These are phyloP conservation scores for Apiospora aurea DNA, from an alignment of 2,329 filamentous ascomycete genomes.

Conservation along the genomic window DNA sequence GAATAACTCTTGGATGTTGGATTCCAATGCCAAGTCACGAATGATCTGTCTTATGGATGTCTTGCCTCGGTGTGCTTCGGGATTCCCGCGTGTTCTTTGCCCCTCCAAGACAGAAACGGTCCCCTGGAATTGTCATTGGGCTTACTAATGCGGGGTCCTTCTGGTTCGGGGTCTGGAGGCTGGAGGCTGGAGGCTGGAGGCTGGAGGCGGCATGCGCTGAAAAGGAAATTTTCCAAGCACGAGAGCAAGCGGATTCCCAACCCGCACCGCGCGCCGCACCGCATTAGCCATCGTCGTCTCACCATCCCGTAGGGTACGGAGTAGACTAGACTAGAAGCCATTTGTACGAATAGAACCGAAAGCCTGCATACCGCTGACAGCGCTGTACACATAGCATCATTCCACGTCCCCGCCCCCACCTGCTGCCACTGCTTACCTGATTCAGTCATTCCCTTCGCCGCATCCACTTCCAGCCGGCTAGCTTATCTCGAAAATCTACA, in stretches of 20 bases:
- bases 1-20: no score
- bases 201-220: neutral
- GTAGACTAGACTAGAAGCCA: neutral
- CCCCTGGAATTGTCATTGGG: neutral
- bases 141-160: slow-evolving; percentile 23
- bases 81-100: slow-evolving; percentile 6
- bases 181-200: neutral
- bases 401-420: neutral
- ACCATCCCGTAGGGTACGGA: neutral
- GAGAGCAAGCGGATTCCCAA: neutral
- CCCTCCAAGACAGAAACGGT: neutral
- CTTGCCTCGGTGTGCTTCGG: neutral
- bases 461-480: neutral
- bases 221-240: neutral
- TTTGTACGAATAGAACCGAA: no score
- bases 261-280: neutral
- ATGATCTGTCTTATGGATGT: neutral
- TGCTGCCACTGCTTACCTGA: neutral
- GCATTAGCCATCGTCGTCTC: neutral
- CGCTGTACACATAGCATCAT: neutral
- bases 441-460: neutral
- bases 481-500: slow-evolving; percentile 20
- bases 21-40: neutral
- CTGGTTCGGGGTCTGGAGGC: neutral
- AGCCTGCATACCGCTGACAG: no score